These are phyloP conservation scores for Yamadazyma dendronema DNA, from an alignment of 1,139 yeast genomes.

Conservation along the genomic window DNA sequence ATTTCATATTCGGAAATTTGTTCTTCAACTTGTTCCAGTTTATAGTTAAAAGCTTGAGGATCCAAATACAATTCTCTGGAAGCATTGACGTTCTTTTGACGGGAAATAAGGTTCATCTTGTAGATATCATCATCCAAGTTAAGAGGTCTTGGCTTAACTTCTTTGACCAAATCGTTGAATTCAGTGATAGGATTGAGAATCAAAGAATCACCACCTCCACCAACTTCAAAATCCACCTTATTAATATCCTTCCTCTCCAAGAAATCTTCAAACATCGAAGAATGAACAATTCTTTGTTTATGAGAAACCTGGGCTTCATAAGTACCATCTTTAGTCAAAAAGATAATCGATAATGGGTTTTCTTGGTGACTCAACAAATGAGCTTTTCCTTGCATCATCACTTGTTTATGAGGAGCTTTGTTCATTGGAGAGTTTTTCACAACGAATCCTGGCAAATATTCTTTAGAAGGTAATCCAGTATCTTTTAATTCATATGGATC, in stretches of 20 bases:
- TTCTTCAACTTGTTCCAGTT: slow-evolving; percentile 16
- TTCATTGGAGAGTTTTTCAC: slow-evolving; percentile 27
- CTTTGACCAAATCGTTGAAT: slow-evolving; percentile 13
- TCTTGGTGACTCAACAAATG: slow-evolving; percentile 43
- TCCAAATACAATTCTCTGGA: slow-evolving; percentile 16
- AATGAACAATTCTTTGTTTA: slow-evolving; percentile 23
- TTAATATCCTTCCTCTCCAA: slow-evolving; percentile 21
- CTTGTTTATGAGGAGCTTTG: slow-evolving; percentile 28
- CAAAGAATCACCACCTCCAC: slow-evolving; percentile 16
- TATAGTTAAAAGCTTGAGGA: slow-evolving; percentile 22
- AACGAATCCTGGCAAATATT: slow-evolving; percentile 25
- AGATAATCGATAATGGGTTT: slow-evolving; percentile 41
- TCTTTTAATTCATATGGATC: slow-evolving; percentile 19
- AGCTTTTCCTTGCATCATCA: slow-evolving; percentile 39
- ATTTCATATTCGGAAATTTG: slow-evolving; percentile 22
- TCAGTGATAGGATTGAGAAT: slow-evolving; percentile 19
- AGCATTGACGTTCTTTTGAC: slow-evolving; percentile 12
- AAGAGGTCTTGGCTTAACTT: slow-evolving; percentile 14
- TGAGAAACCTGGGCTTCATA: slow-evolving; percentile 23
- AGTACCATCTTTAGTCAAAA: slow-evolving; percentile 38
- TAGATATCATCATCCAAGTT: slow-evolving; percentile 21
- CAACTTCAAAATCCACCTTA: slow-evolving; percentile 15
- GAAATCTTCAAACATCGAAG: slow-evolving; percentile 25
- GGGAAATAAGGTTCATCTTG: slow-evolving; percentile 18
- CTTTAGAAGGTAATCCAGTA: slow-evolving; percentile 20